A percentile compares a stretch with the other conserved stretches of the same genome.
These are phyloP conservation scores for Phytophthora citricola DNA, from an alignment of 352 stramenopile genomes.

Conservation along the genomic window DNA sequence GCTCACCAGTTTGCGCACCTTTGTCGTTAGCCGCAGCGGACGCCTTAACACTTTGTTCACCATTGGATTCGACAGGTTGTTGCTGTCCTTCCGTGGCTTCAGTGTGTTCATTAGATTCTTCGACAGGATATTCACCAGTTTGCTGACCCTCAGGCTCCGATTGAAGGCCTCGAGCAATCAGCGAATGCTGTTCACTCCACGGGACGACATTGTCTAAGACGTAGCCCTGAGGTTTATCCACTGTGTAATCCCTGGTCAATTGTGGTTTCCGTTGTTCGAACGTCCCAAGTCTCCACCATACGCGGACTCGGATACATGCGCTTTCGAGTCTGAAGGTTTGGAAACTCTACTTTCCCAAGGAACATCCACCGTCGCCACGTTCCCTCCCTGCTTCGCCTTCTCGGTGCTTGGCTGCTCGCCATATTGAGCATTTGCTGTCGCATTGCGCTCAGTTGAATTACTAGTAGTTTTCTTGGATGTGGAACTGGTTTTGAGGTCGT, in stretches of 20 bases:
- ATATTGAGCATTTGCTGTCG: too few relatives aligned
- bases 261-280: not conserved
- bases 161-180: constrained; percentile 15
- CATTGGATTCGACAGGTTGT: too few relatives aligned
- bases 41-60: too few relatives aligned
- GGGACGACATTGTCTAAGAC: constrained; percentile 3
- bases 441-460: too few relatives aligned
- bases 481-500: not conserved
- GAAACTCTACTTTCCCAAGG: constrained; percentile 2
- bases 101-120: not conserved
- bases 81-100: too few relatives aligned
- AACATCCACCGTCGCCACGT: not conserved
- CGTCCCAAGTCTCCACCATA: not conserved
- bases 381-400: not conserved
- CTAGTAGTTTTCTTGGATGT: not conserved
- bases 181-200: constrained; percentile 1
- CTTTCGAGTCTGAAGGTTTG: not conserved
- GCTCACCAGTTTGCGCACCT: too few relatives aligned
- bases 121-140: not conserved
- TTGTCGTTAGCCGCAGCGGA: too few relatives aligned
- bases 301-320: not conserved
- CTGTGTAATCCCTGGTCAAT: not conserved
- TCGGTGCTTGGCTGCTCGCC: not conserved
- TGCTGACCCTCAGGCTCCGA: not conserved
- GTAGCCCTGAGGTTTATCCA: not conserved